phyloP scores from a whole-genome alignment of 768 basidiomycete genomes.

The Boletus speciosus region DNA sequence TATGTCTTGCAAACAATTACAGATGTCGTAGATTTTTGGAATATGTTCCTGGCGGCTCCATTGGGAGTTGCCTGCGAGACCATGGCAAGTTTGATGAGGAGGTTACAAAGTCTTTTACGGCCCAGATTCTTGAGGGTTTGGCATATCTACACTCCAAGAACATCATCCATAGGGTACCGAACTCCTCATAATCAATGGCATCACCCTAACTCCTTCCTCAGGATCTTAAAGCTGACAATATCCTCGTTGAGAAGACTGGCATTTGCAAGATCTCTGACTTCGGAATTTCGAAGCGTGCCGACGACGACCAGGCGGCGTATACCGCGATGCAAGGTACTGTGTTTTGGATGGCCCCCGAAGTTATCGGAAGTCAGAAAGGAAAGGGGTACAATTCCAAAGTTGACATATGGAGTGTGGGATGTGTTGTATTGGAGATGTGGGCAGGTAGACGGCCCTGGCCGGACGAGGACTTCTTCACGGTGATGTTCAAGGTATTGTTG shows the following conservation, averaged over 20 bases:
- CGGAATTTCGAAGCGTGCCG: conserved; percentile 95
- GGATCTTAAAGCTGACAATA: conserved; percentile 98
- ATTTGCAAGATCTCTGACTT: conserved; percentile 98
- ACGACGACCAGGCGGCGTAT: conserved; percentile 77
- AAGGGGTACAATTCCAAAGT: conserved; percentile 96
- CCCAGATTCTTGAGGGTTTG: conserved; percentile 86
- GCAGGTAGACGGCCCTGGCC: conserved; percentile 94
- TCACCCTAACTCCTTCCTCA: conserved; percentile 29
- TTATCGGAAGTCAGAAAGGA: conserved; percentile 74
- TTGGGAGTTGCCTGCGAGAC: conserved; percentile 85
- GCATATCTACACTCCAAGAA: conserved; percentile 90
- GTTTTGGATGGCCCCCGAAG: conserved; percentile 99
- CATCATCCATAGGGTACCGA: conserved; percentile 84
- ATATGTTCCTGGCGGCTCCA: conserved; percentile 96
- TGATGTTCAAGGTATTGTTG: conserved; percentile 83
- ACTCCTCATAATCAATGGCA: neutral
- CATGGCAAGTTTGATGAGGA: conserved; percentile 92
- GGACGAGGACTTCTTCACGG: conserved; percentile 83
- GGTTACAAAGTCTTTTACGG: conserved; percentile 89
- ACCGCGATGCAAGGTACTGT: conserved; percentile 98
- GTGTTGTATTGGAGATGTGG: conserved; percentile 99
- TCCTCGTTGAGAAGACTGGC: conserved; percentile 89
- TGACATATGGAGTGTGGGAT: conserved; percentile 98
- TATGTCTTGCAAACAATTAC: neutral
- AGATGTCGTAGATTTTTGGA: conserved; percentile 78